A percentile compares a stretch with the other conserved stretches of the same genome.
Conservation (phyloP, 352 stramenopile species). For the Globisporangium paddicum region DNA sequence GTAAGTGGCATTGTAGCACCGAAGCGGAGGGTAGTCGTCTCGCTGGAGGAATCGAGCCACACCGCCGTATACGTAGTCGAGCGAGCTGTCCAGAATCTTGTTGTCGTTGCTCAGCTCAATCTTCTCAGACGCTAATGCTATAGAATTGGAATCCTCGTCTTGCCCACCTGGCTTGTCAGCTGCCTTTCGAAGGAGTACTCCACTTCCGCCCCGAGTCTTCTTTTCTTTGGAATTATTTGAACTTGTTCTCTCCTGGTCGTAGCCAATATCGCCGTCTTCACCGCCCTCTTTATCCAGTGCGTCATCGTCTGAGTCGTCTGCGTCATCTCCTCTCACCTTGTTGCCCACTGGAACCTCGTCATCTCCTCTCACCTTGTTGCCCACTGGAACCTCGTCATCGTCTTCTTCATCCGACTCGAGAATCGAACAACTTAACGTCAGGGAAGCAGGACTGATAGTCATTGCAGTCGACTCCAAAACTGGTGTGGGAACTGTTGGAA, state of each 20-base stretch:
- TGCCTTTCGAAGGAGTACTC: background rate
- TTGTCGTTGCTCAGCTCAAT: conserved; percentile 12
- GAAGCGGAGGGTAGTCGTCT: conserved; percentile 58
- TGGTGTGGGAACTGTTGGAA: conserved; percentile 1
- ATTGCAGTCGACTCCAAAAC: background rate
- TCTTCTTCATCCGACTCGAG: conserved; percentile 16
- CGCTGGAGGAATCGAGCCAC: conserved; percentile 59
- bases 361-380: conserved; percentile 1
- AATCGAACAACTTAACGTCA: background rate
- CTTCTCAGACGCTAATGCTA: conserved; percentile 11
- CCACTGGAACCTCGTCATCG: conserved; percentile 15
- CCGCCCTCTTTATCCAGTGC: conserved; percentile 16
- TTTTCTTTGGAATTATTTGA: background rate
- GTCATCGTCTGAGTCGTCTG: conserved; percentile 38
- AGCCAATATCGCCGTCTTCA: background rate
- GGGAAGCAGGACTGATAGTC: background rate
- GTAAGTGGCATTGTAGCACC: conserved; percentile 52
- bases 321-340: conserved; percentile 5
- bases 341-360: background rate
- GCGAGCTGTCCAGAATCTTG: conserved; percentile 40
- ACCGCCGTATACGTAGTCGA: conserved; percentile 45
- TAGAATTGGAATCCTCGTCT: conserved; percentile 4
- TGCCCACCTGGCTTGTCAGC: background rate
- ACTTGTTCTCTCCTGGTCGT: too few relatives aligned
- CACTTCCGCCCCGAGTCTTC: background rate